A percentile compares a stretch with the other conserved stretches of the same genome.
phyloP scores from a whole-genome alignment of 106 monocot species.

The Apostasia shenzhenica region DNA sequence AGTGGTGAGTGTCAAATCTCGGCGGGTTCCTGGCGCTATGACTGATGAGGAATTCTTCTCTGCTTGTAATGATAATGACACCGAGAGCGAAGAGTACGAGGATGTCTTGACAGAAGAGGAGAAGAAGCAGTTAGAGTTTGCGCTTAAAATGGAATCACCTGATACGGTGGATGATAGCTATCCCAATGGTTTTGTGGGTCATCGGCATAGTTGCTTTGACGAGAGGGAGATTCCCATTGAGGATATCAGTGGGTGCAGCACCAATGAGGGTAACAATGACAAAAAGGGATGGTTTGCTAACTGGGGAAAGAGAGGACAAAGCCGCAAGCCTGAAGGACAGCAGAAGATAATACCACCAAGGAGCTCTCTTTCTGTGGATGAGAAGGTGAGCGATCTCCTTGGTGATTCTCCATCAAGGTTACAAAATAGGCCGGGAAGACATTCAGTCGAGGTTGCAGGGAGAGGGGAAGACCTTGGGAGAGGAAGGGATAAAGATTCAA shows the following conservation, averaged over 20 bases:
- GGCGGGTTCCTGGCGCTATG: conserved; percentile 78
- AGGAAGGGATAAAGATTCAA: conserved; percentile 27
- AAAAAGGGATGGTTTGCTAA: conserved; percentile 77
- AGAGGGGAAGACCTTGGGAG: conserved; percentile 29
- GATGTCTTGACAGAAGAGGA: conserved; percentile 84
- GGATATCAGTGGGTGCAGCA: conserved; percentile 28
- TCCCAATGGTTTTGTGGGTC: conserved; percentile 22
- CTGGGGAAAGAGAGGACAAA: conserved; percentile 56
- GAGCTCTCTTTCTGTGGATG: conserved; percentile 64
- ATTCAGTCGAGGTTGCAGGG: conserved; percentile 42
- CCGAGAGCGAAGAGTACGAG: conserved; percentile 61
- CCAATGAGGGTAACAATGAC: conserved; percentile 33
- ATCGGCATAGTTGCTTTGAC: conserved; percentile 50
- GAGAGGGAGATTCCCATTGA: conserved; percentile 52
- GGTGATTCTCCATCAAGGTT: conserved; percentile 48
- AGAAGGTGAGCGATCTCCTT: conserved; percentile 67
- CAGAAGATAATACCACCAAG: conserved; percentile 57
- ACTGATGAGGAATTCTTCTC: conserved; percentile 72
- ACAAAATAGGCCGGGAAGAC: conserved; percentile 42
- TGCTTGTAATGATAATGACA: conserved; percentile 67
- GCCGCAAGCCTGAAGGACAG: conserved; percentile 16
- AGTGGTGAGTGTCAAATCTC: conserved; percentile 86
- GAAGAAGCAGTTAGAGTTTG: conserved; percentile 57
- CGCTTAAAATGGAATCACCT: conserved; percentile 56
- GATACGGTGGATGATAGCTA: conserved; percentile 18